phyloP scores from a whole-genome alignment of 148 eudicot genomes.

The Cornus kousa region DNA sequence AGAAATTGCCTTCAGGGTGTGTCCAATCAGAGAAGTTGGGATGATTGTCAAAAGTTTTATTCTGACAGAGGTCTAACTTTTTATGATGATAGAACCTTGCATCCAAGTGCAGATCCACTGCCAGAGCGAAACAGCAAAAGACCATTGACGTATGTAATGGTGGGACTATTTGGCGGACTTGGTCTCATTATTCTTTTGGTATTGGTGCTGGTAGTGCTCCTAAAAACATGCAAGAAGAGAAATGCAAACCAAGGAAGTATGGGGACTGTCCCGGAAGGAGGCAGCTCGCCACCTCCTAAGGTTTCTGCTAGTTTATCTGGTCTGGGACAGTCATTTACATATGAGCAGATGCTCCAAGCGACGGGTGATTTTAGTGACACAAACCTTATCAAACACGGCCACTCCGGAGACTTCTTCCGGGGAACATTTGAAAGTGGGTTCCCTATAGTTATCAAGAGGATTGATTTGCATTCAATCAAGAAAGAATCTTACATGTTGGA shows the following conservation, averaged over 20 bases:
- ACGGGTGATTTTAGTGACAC: slow-evolving; percentile 29
- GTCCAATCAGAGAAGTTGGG: slow-evolving; percentile 26
- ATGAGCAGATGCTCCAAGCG: slow-evolving; percentile 34
- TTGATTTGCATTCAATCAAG: slow-evolving; percentile 21
- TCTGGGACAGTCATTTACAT: slow-evolving; percentile 26
- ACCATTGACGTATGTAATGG: slow-evolving; percentile 23
- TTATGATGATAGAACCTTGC: slow-evolving; percentile 5
- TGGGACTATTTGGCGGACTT: slow-evolving; percentile 41
- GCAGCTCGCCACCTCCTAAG: slow-evolving; percentile 9
- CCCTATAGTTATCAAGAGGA: slow-evolving; percentile 36
- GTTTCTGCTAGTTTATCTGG: slow-evolving; percentile 15
- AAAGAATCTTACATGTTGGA: slow-evolving; percentile 32
- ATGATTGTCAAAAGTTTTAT: slow-evolving; percentile 32
- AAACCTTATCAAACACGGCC: slow-evolving; percentile 43
- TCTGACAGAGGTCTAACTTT: slow-evolving; percentile 16
- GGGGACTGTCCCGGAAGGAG: slow-evolving; percentile 21
- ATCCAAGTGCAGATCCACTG: slow-evolving; percentile 13
- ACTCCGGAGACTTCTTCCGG: slow-evolving; percentile 34
- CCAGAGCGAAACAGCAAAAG: slow-evolving; percentile 13
- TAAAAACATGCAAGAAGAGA: slow-evolving; percentile 16
- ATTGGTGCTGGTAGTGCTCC: slow-evolving; percentile 16
- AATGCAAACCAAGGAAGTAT: slow-evolving; percentile 16
- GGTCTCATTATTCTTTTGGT: slow-evolving; percentile 31
- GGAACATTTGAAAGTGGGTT: slow-evolving; percentile 32
- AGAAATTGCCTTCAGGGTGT: slow-evolving; percentile 28